phyloP scores from a whole-genome alignment of 163 green algal genomes.

The Picocystis sp. region DNA sequence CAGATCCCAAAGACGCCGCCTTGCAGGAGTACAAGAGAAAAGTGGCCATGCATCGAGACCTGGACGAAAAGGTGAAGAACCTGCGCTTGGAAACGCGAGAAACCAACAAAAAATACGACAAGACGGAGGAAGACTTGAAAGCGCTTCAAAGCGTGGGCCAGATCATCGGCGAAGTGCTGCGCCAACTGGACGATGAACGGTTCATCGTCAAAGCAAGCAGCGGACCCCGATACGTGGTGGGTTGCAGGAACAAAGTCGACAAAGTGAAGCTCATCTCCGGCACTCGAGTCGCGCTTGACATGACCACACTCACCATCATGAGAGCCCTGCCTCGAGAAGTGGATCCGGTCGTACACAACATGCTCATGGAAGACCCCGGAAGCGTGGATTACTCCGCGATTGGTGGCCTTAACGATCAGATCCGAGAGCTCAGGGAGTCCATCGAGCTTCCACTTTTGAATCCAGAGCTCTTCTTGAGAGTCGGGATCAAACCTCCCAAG shows the following conservation, averaged over 20 bases:
- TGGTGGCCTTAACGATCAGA: constrained; percentile 88
- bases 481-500: constrained; percentile 97
- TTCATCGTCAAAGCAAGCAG: constrained; percentile 99
- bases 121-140: constrained; percentile 98
- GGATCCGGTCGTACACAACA: constrained; percentile 98
- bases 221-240: constrained; percentile 94
- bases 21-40: constrained; percentile 62
- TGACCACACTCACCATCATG: constrained; percentile 99
- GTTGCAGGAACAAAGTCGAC: constrained; percentile 89
- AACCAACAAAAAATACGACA: constrained; percentile 85
- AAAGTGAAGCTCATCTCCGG: constrained; percentile 74
- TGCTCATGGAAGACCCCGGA: constrained; percentile 90
- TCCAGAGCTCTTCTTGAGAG: constrained; percentile 91
- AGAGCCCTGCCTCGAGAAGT: constrained; percentile 85
- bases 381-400: constrained; percentile 95
- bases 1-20: constrained; percentile 37
- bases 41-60: constrained; percentile 73
- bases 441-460: constrained; percentile 98
- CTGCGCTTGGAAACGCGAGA: constrained; percentile 68
- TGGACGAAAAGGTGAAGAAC: constrained; percentile 50
- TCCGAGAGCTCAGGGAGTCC: constrained; percentile 81
- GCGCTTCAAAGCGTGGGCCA: constrained; percentile 97
- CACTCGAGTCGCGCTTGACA: constrained; percentile 93
- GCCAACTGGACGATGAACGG: constrained; percentile 92
- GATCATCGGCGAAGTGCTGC: constrained; percentile 97